Conservation (phyloP, 2,329 filamentous ascomycete genomes). For the Monilinia laxa region DNA sequence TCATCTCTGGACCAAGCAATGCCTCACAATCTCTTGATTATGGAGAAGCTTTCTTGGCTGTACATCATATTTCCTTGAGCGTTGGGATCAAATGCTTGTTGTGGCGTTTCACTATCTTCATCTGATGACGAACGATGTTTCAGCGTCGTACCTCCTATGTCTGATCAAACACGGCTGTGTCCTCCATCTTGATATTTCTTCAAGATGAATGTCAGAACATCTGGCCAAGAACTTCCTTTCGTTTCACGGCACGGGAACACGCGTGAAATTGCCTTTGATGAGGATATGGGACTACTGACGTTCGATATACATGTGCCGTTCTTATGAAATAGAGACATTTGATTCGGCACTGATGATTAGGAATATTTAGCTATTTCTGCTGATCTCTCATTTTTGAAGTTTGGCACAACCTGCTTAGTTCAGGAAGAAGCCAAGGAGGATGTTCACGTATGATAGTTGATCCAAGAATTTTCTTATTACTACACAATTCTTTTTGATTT, state of each 20-base stretch:
- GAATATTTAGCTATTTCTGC: neutral
- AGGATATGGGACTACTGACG: neutral
- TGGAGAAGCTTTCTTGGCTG: neutral
- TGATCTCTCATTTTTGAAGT: neutral
- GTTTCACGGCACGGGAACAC: neutral
- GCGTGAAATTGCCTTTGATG: neutral
- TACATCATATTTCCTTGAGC: neutral
- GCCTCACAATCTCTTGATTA: neutral
- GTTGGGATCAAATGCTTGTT: neutral
- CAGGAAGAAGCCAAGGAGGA: neutral
- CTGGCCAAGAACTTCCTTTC: neutral
- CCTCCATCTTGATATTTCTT: neutral
- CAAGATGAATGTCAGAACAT: neutral
- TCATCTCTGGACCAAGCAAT: neutral
- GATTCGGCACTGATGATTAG: neutral
- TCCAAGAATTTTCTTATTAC: neutral
- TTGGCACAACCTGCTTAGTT: neutral
- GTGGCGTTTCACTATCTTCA: neutral
- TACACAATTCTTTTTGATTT: neutral
- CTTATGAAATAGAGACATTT: neutral
- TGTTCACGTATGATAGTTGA: constrained; percentile 11
- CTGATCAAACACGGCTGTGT: constrained; percentile 6
- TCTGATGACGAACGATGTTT: neutral
- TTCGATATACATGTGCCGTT: neutral
- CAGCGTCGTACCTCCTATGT: neutral